A percentile compares a stretch with the other conserved stretches of the same genome.
Conservation (phyloP, 1,284 basidiomycete genomes). For the Meripilus lineatus region DNA sequence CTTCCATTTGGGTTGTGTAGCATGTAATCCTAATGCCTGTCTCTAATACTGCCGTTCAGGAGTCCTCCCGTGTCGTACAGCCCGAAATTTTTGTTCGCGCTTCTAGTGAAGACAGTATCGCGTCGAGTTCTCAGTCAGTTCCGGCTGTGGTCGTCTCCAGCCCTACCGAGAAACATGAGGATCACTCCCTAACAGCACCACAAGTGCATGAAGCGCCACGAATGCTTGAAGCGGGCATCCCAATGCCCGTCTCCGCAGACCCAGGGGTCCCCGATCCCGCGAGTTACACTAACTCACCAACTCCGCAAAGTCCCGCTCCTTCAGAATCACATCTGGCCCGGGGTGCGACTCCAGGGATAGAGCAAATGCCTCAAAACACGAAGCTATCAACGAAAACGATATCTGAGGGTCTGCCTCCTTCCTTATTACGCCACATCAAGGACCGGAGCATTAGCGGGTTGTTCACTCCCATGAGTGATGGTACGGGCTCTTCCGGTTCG, state of each 20-base stretch:
- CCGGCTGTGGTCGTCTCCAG: no score
- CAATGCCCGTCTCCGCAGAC: constrained; percentile 39
- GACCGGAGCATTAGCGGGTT: constrained; percentile 22
- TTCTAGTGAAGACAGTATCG: not conserved
- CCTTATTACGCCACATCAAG: constrained; percentile 4
- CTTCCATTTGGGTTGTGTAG: no score
- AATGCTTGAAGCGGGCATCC: constrained; percentile 21
- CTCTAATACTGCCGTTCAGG: no score
- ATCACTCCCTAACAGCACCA: not conserved
- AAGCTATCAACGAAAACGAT: not conserved
- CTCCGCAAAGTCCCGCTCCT: constrained; percentile 12
- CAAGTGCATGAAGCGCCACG: constrained; percentile 6
- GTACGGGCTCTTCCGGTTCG: constrained; percentile 14
- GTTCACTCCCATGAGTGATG: constrained; percentile 26
- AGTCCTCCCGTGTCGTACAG: not conserved
- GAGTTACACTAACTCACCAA: constrained; percentile 20
- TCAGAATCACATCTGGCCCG: no score
- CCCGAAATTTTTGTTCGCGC: not conserved
- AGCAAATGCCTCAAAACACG: no score
- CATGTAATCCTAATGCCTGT: no score
- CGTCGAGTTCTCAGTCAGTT: no score
- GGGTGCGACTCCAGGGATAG: no score
- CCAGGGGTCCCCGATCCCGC: constrained; percentile 37
- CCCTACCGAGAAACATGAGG: not conserved
- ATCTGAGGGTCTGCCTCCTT: not conserved